Conservation (phyloP, 164 flowering plant species). For the Cinnamomum micranthum region DNA sequence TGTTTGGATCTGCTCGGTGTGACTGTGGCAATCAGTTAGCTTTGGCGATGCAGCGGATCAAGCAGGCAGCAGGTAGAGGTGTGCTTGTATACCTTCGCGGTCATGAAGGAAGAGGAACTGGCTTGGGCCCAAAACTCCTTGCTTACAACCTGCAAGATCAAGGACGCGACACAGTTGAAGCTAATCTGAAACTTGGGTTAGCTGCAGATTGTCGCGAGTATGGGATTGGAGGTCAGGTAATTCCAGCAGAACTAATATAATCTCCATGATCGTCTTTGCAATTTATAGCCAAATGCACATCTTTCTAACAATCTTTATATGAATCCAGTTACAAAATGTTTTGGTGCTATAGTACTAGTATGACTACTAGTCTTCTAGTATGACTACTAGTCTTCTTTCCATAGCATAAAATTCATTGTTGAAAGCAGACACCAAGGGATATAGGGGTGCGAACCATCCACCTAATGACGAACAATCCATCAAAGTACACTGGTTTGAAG, state of each 20-base stretch:
- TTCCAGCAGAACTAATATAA: neutral
- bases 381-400: neutral
- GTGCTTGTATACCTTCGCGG: slow-evolving; percentile 79
- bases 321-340: too few species aligned
- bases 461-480: slow-evolving; percentile 92
- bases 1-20: too few species aligned
- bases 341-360: too few species aligned
- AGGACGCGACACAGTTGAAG: slow-evolving; percentile 97
- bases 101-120: slow-evolving; percentile 91
- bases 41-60: slow-evolving; percentile 76
- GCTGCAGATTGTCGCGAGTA: slow-evolving; percentile 86
- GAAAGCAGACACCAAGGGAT: slow-evolving; percentile 62
- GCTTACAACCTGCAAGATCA: slow-evolving; percentile 92
- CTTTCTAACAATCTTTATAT: too few species aligned
- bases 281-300: too few species aligned
- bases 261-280: too few species aligned
- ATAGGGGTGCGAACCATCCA: slow-evolving; percentile 77
- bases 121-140: slow-evolving; percentile 79
- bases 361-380: neutral
- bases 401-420: neutral
- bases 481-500: slow-evolving; percentile 75
- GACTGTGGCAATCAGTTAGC: slow-evolving; percentile 75
- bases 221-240: slow-evolving; percentile 93
- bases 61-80: slow-evolving; percentile 72
- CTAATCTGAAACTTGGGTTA: slow-evolving; percentile 82